Conservation (phyloP, 2,329 filamentous ascomycete genomes). For the Aspergillus sp. region DNA sequence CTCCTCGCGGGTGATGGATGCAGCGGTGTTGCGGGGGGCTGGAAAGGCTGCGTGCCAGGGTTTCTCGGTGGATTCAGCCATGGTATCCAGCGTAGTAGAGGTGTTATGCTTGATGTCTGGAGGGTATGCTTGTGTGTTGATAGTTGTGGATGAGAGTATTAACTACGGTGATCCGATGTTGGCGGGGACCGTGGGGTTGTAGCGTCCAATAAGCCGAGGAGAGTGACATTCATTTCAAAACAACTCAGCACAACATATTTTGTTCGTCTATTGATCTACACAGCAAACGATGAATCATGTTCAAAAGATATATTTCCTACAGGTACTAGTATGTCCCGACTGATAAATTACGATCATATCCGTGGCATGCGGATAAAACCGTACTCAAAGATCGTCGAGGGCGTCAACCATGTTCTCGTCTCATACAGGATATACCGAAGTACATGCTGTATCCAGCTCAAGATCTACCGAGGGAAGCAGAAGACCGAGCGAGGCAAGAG, state of each 20-base stretch:
- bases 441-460: conserved; percentile 39
- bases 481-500: conserved; percentile 53
- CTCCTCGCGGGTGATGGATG: conserved; percentile 30
- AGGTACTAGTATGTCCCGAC: conserved; percentile 29
- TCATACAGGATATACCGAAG: conserved; percentile 35
- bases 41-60: conserved; percentile 45
- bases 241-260: too few relatives aligned
- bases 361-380: conserved; percentile 38
- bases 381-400: conserved; percentile 52
- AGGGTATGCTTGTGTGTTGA: too few relatives aligned
- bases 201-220: not conserved
- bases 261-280: not conserved
- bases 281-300: not conserved
- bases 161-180: not conserved
- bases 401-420: conserved; percentile 42
- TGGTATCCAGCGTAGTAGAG: not conserved
- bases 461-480: conserved; percentile 33
- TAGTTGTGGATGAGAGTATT: not conserved
- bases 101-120: too few relatives aligned
- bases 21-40: conserved; percentile 27
- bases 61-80: not conserved
- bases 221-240: not conserved
- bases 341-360: conserved; percentile 47
- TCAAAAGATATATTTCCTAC: not conserved
- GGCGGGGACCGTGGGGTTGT: not conserved